Base-by-base conservation (phyloP, 1,139 yeast species). In the Entelexis sorbosivorans region DNA sequence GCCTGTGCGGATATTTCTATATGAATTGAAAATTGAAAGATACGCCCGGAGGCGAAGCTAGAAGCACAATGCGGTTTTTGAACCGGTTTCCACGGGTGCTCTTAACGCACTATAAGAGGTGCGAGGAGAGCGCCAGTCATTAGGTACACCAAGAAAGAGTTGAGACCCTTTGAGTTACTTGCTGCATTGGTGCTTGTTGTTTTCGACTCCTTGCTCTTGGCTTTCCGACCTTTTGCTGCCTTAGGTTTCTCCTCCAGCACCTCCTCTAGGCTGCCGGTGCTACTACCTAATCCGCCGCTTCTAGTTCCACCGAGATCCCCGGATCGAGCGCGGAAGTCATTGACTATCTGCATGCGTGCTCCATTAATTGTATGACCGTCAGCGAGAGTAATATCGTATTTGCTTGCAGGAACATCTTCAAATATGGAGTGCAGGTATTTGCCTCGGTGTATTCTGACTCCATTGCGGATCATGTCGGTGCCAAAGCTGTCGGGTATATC, bases 361-460 rank as follows among this genome's bases (percentile, higher is more conserved):
- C 79, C 77, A 35, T 67, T 63, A 49, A 86, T 75, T 49, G 65
- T 64, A 28, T 78, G 73, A 50, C 79, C 80, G 34, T 71, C 71
- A 38, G 70, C 65, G 59, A 82, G 82, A 57, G 70, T 66, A 46
- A 79, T 68, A 10, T 70, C 64, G 62, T 70, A 74, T 43, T 70
- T 69, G 19, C 79, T 68, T 69, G 9, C 66, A 62, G 47, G 65
- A 61, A 44, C 22, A 19, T 45, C 38, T 7, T n/a, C 42, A 3
- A 55, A 46, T 1, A 55, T 20, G 14, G 26, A 16, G 3, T 35
- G 44, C 11, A 44, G 33, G 32, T 49, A 55, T 14, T 32, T 35
- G 3, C 59, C 62, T 0, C 56, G 56, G n/a, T 28, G 36, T 8
- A 42, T 42, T 3, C 52, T 45, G 2, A 59, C 56, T 1, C 61